phyloP scores from a whole-genome alignment of 768 basidiomycete species.

The Russula sp. region DNA sequence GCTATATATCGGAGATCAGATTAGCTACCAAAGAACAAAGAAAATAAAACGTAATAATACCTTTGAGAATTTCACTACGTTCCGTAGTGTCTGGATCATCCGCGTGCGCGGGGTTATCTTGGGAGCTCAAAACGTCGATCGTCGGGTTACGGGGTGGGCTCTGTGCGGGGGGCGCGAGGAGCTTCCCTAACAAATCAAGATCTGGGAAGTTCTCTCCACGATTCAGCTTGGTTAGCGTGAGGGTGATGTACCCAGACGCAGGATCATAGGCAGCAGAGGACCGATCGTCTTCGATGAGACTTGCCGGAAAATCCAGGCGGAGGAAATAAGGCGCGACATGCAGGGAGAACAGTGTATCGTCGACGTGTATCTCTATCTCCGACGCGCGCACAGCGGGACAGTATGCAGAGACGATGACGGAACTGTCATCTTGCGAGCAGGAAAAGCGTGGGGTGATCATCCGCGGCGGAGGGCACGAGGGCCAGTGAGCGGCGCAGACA shows the following conservation, averaged over 20 bases:
- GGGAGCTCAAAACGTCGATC: slow-evolving; percentile 51
- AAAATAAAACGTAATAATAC: slow-evolving; percentile 28
- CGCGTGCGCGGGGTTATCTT: slow-evolving; percentile 8
- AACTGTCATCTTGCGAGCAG: slow-evolving; percentile 52
- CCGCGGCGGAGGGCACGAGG: not conserved
- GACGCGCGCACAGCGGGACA: slow-evolving; percentile 68
- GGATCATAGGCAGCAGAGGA: slow-evolving; percentile 73
- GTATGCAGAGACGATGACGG: slow-evolving; percentile 54
- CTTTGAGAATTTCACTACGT: slow-evolving; percentile 45
- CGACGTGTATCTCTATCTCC: slow-evolving; percentile 73
- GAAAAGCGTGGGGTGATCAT: slow-evolving; percentile 79
- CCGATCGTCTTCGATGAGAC: slow-evolving; percentile 59
- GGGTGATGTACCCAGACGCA: slow-evolving; percentile 64
- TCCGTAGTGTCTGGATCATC: slow-evolving; percentile 27
- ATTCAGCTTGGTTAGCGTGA: slow-evolving; percentile 63
- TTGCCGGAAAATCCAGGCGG: slow-evolving; percentile 63
- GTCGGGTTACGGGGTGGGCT: slow-evolving; percentile 28
- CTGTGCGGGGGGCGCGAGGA: slow-evolving; percentile 58
- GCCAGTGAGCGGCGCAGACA: not conserved
- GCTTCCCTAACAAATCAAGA: slow-evolving; percentile 68
- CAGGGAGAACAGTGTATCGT: slow-evolving; percentile 59
- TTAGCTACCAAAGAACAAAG: not conserved
- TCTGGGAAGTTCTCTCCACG: slow-evolving; percentile 65
- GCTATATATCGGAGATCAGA: slow-evolving; percentile 46
- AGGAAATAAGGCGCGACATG: slow-evolving; percentile 83